Conservation (phyloP, 2,329 filamentous ascomycete genomes). For the Rhynchosporium agropyri region DNA sequence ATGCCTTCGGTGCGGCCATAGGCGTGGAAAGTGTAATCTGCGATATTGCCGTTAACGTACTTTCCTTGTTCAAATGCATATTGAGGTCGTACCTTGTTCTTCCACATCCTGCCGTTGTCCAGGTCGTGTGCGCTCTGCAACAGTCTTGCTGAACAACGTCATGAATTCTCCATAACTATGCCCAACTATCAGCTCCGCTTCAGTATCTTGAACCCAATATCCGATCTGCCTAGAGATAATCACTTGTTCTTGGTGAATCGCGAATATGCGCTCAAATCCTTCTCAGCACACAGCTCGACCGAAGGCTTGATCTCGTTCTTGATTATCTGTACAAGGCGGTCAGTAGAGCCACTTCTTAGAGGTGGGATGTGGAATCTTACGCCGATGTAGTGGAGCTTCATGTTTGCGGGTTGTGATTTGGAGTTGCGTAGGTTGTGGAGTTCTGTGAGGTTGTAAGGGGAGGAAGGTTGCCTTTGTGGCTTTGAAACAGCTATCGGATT, state of each 20-base stretch:
- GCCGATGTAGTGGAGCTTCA: slow-evolving; percentile 69
- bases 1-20: slow-evolving; percentile 76
- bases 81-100: slow-evolving; percentile 64
- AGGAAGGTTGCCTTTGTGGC: slow-evolving; percentile 10
- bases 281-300: slow-evolving; percentile 75
- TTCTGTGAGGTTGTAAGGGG: not conserved
- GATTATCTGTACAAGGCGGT: slow-evolving; percentile 63
- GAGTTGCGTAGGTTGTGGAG: not conserved
- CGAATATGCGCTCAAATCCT: slow-evolving; percentile 76
- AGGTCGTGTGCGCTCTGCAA: slow-evolving; percentile 81
- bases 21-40: slow-evolving; percentile 75
- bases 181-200: slow-evolving; percentile 8
- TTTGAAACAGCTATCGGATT: slow-evolving; percentile 15
- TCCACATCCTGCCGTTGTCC: slow-evolving; percentile 85
- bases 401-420: slow-evolving; percentile 11
- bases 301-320: slow-evolving; percentile 78
- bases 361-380: slow-evolving; percentile 50
- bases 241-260: slow-evolving; percentile 77
- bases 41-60: not conserved
- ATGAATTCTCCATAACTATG: slow-evolving; percentile 66
- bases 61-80: not conserved
- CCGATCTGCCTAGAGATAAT: slow-evolving; percentile 27
- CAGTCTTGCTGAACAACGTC: slow-evolving; percentile 82
- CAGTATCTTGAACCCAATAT: not conserved
- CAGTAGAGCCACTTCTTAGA: slow-evolving; percentile 28